Conservation (phyloP, 768 basidiomycete species). For the Tricholoma bakamatsutake region DNA sequence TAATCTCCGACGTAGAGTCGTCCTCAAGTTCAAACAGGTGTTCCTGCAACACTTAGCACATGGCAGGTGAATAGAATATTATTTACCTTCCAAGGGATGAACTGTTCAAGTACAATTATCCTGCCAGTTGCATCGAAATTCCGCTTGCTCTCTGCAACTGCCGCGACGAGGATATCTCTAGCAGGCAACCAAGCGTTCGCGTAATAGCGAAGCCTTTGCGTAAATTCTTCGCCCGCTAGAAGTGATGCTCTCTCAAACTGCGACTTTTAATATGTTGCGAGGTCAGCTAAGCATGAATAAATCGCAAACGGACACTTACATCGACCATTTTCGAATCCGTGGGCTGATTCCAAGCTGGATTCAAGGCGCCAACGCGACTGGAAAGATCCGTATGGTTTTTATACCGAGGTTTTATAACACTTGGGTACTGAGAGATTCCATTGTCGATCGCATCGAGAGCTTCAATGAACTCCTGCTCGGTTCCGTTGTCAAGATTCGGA, state of each 20-base stretch:
- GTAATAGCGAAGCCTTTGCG: slow-evolving; percentile 74
- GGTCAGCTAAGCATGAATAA: not conserved
- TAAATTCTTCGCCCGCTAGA: slow-evolving; percentile 83
- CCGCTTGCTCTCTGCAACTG: slow-evolving; percentile 50
- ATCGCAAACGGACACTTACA: slow-evolving; percentile 38
- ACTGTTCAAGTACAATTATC: slow-evolving; percentile 75
- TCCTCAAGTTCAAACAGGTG: slow-evolving; percentile 87
- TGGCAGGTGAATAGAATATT: not conserved
- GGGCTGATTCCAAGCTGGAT: slow-evolving; percentile 89
- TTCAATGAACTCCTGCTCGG: slow-evolving; percentile 80
- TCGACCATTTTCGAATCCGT: slow-evolving; percentile 62
- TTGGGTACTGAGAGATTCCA: slow-evolving; percentile 78
- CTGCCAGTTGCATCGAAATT: slow-evolving; percentile 64
- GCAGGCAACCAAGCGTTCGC: slow-evolving; percentile 91
- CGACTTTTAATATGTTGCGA: slow-evolving; percentile 34
- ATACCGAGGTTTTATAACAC: slow-evolving; percentile 64
- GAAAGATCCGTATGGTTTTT: slow-evolving; percentile 77
- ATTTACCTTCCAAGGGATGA: slow-evolving; percentile 82
- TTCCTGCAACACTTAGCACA: slow-evolving; percentile 33
- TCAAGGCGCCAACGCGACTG: slow-evolving; percentile 75
- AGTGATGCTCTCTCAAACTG: slow-evolving; percentile 75
- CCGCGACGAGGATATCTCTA: slow-evolving; percentile 62
- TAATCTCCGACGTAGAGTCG: slow-evolving; percentile 38
- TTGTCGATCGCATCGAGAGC: slow-evolving; percentile 95
- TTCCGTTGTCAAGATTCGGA: slow-evolving; percentile 1